A percentile compares a stretch with the other conserved stretches of the same genome.
phyloP scores from a whole-genome alignment of 1,139 yeast species.

The Blastobotrys indianensis region DNA sequence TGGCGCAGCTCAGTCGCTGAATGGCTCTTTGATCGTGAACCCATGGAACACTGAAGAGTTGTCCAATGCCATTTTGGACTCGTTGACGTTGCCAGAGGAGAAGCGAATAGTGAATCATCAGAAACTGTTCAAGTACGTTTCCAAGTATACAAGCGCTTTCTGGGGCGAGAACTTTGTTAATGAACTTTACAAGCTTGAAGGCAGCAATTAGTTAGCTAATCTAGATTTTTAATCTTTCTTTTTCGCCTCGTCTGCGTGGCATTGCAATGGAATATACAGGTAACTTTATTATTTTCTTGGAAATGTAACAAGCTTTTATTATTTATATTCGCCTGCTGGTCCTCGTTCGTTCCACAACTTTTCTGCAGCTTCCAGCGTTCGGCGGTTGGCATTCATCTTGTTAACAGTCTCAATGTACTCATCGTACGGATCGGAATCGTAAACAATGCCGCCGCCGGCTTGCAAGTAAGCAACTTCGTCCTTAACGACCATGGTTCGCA shows the following conservation, averaged over 20 bases:
- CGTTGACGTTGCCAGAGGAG: constrained; percentile 78
- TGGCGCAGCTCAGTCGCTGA: constrained; percentile 97
- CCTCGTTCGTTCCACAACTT: constrained; percentile 47
- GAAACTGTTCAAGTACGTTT: constrained; percentile 77
- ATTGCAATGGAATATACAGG: neutral
- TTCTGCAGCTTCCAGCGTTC: constrained; percentile 87
- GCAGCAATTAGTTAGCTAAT: constrained; percentile 1
- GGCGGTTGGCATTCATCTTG: constrained; percentile 91
- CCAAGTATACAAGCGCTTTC: constrained; percentile 87
- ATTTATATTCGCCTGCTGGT: constrained; percentile 1
- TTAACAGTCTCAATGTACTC: constrained; percentile 96
- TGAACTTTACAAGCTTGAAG: constrained; percentile 45
- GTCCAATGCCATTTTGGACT: constrained; percentile 78
- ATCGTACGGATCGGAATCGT: constrained; percentile 89
- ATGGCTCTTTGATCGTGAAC: constrained; percentile 88
- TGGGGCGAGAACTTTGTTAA: constrained; percentile 98
- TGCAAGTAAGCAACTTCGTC: constrained; percentile 88
- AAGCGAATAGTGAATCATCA: constrained; percentile 71
- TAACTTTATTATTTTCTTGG: neutral
- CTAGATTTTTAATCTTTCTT: neutral
- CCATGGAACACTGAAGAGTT: constrained; percentile 98
- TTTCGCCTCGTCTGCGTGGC: neutral
- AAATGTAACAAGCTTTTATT: neutral
- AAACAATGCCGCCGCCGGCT: constrained; percentile 98
- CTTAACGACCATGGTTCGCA: constrained; percentile 92